Evolutionary conservation across 805 yeast genomes (phyloP), one percentile per base, ranked within the genome.

Genomic region (Starmerella potacharoeniae): DNA sequence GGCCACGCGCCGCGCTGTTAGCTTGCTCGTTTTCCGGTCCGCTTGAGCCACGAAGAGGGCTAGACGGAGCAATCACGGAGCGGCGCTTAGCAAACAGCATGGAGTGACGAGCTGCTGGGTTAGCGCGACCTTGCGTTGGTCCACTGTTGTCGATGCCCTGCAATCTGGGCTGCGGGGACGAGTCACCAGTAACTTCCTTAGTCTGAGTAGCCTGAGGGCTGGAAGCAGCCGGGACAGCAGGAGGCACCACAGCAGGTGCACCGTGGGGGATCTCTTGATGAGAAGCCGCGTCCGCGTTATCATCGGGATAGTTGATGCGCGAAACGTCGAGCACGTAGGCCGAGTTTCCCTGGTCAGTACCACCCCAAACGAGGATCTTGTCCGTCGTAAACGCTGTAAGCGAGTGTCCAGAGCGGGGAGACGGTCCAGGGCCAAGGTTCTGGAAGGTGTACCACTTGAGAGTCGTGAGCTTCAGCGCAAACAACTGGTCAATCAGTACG

Each of bases 381-480:
- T 86, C 80, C 58, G 79, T 79, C 30, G 75, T 78, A 49, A 83
- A 73, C 52, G 80, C 83, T 0, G 97, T 82, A 70, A 91, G 72
- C 7, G 95, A 81, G 69, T 93, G 98, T 9, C 97, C 97, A 58
- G 91, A 86, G 62, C 97, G 79, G 13, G 93, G 81, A 46, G 90
- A 86, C 1, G 96, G 95, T 40, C 76, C 73, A 66, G 76, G 61
- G 68, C 77, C 67, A 71, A 69, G 43, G 73, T 72, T 62, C 72
- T 74, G 81, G 62, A 86, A 76, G 55, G 79, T 79, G 65, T 79
- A 82, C 93, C 96, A 89, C 49, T 80, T 79, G 49, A 77, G 75
- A 28, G 85, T 77, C 52, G 79, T 75, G 61, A 93, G 73, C 66
- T 88, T 88, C 61, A 93, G 78, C n/a, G 89, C 82, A 64, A 79